Percentiles rank a stretch among this genome's conserved stretches.
Evolutionary conservation across 2,329 filamentous ascomycete species (phyloP).

Genomic region (Fusarium anguioides): DNA sequence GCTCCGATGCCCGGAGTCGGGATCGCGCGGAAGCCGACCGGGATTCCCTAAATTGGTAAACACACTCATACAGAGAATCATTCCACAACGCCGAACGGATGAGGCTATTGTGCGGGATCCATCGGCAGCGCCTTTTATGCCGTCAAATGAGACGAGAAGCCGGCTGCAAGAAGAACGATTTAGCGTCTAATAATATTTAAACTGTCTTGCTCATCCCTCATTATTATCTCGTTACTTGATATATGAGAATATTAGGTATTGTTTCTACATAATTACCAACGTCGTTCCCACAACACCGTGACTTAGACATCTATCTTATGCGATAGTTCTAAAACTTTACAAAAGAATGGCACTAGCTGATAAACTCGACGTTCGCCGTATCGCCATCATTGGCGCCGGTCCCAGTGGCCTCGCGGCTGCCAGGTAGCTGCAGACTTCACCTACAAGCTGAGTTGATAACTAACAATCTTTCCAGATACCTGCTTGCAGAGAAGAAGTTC

Average conservation of each 20-base stretch:
- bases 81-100: conserved; percentile 22
- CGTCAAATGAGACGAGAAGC: conserved; percentile 13
- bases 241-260: neutral
- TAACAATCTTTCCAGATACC: conserved; percentile 62
- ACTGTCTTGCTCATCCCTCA: neutral
- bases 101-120: conserved; percentile 43
- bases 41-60: conserved; percentile 38
- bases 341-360: conserved; percentile 34
- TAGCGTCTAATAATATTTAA: neutral
- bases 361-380: conserved; percentile 54
- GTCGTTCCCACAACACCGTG: neutral
- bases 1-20: conserved; percentile 37
- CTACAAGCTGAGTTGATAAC: neutral
- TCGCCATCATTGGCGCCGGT: conserved; percentile 80
- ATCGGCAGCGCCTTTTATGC: conserved; percentile 19
- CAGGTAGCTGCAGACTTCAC: conserved; percentile 43
- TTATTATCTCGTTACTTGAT: neutral
- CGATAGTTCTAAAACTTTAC: neutral
- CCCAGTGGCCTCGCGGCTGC: conserved; percentile 74
- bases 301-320: neutral
- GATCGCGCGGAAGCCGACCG: conserved; percentile 38
- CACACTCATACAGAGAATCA: conserved; percentile 26
- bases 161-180: conserved; percentile 5
- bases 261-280: neutral
- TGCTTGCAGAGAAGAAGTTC: conserved; percentile 72